Base-by-base conservation (phyloP, 2,329 filamentous ascomycete genomes). In the Colletotrichum tabaci region DNA sequence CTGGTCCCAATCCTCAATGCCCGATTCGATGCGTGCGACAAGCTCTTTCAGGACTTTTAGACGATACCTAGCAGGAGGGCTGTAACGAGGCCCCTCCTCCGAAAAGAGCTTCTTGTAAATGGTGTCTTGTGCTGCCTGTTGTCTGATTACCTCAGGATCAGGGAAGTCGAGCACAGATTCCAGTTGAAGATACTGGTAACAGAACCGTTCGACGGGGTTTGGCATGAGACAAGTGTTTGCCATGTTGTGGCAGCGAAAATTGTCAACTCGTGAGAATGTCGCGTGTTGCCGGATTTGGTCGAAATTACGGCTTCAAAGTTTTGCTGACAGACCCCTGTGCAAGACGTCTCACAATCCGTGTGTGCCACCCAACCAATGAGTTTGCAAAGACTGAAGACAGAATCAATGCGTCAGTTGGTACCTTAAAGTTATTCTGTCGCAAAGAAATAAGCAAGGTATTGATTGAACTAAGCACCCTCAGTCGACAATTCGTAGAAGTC, bases 1-100 rank as follows among this genome's bases (percentile, higher is more conserved):
- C 86, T 94, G 87, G 76, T 98, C 93, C 81, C 94, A 95, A 80
- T 98, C 91, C 68, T 89, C 86, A 58, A 97, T 94, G 44, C 92
- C 89, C 40, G 86, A 83, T 80, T 98, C 94, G 63, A 98, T 91
- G 67, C 86, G 88, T 9, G 86, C 82, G 15, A 94, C 84, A 44
- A 98, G 85, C 73, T 90, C 84, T 79, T 97, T 98, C 62, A 98
- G 82, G 1, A 94, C 88, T 71, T 90, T 88, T 18, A 92, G 81
- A 75, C 91, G 90, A 78, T 97, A 97, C 62, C 91, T 84, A 23
- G 86, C 83, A 9, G 93, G 92, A 21, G 93, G 93, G 9, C 88
- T 83, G 76, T 88, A 87, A 61, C 84, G 80, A 60, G 90, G 78
- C 1, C 82, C 84, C 52, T 87, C 83, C 18, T 88, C 84, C 55